phyloP scores from a whole-genome alignment of 78 protist genomes.

The slime mould (Dictyostelium discoideum) region DNA sequence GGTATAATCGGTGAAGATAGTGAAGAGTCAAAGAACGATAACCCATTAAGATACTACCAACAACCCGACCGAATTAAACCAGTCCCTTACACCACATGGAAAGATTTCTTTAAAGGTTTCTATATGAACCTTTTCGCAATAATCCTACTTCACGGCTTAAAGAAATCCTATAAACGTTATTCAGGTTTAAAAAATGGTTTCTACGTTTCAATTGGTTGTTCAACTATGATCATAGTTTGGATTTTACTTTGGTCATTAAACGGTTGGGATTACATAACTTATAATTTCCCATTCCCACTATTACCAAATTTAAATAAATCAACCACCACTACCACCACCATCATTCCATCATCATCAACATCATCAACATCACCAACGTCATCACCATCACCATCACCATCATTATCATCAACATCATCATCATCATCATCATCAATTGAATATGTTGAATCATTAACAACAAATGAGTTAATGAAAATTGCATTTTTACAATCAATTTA shows the following conservation, averaged over 20 bases:
- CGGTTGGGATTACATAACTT: slow-evolving; percentile 45
- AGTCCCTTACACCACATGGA: slow-evolving; percentile 25
- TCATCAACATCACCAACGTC: background rate
- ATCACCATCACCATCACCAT: background rate
- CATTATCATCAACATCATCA: background rate
- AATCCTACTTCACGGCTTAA: background rate
- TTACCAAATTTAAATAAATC: background rate
- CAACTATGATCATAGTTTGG: background rate
- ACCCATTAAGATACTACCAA: background rate
- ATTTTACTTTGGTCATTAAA: background rate
- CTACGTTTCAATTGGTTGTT: slow-evolving; percentile 10
- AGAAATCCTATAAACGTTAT: background rate
- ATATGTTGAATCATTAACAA: background rate
- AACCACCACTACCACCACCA: background rate
- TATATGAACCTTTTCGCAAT: slow-evolving; percentile 23
- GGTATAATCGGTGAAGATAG: background rate
- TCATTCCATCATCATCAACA: background rate
- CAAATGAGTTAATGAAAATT: background rate
- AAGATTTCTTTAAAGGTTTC: slow-evolving; percentile 19
- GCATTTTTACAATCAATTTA: slow-evolving; percentile 51
- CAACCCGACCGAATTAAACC: slow-evolving; percentile 31
- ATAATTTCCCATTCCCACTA: slow-evolving; percentile 56
- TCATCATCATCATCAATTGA: background rate
- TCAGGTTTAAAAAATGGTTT: slow-evolving; percentile 53
- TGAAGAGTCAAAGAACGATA: background rate